Evolutionary conservation across 495 filamentous ascomycete species (phyloP), one percentile per base, ranked within the genome.

Genomic region (Hypoxylon lenormandii): DNA sequence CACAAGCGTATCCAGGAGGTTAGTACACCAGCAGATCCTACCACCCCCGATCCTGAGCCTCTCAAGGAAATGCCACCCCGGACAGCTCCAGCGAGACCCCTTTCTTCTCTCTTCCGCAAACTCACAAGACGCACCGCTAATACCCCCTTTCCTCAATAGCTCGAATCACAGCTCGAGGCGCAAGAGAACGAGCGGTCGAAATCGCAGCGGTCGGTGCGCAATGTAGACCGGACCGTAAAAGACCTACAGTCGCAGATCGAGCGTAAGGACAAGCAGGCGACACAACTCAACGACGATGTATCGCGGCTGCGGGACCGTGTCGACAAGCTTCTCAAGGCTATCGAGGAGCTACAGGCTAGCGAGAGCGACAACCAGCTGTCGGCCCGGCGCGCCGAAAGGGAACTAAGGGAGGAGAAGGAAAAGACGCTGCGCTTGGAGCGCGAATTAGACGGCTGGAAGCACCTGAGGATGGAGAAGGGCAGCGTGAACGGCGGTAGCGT

Each of bases 1-100:
- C 91, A 97, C 80, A 93, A 93, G 69, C 87, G 95, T 38, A 91
- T 98, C 67, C 94, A 97, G 83, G 96, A 98, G 85, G 94, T 97
- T 85, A 84, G 85, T 74, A 70, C 54, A 49, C 22, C 23, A 30
- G 6, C 30, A 33, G 5, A 8, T 7, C 16, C 64, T 28, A 48
- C 38, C 64, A 51, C 36, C 22, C 61, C 62, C 50, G 19, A 48
- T 12, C 63, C 49, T 21, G 56, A 69, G 50, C 49, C 48, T 45
- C 57, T 18, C 45, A 48, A 48, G 18, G 60, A 62, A 4, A 33
- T 16, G 6, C 45, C 40, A 21, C 36, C 55, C 19, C 46, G 50
- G 45, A 33, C 30, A 1, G n/a, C 60, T 61, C 33, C 57, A 36
- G 64, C 47, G 48, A 69, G 50, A 56, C 61, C 49, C 40, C 49